Conservation (phyloP, 768 basidiomycete genomes). For the Phlegmacium glaucopus region DNA sequence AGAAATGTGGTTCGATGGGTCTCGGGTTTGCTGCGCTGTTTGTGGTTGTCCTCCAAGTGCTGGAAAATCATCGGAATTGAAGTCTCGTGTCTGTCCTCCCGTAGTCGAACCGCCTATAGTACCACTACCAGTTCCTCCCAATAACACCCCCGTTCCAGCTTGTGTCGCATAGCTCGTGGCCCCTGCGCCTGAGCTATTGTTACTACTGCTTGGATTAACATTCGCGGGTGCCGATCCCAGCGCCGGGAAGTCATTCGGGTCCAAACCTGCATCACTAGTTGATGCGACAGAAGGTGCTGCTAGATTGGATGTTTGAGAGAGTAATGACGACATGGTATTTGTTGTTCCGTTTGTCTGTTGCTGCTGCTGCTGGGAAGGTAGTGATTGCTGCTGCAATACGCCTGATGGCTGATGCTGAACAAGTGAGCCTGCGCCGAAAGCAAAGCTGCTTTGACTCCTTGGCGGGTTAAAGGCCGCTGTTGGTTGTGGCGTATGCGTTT, state of each 20-base stretch:
- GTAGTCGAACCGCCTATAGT: constrained; percentile 32
- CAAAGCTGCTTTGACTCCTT: constrained; percentile 60
- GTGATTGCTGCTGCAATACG: constrained; percentile 40
- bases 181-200: constrained; percentile 30
- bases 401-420: constrained; percentile 46
- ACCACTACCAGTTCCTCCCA: constrained; percentile 39
- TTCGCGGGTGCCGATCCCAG: constrained; percentile 62
- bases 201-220: constrained; percentile 36
- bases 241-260: constrained; percentile 87
- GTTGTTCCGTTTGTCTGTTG: constrained; percentile 53
- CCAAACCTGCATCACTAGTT: constrained; percentile 72
- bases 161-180: constrained; percentile 76
- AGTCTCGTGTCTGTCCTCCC: constrained; percentile 53
- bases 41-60: constrained; percentile 70
- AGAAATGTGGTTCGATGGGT: constrained; percentile 29
- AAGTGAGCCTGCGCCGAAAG: constrained; percentile 55
- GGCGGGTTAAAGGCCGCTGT: constrained; percentile 62
- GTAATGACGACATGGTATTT: constrained; percentile 51
- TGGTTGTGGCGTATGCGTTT: constrained; percentile 52
- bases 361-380: constrained; percentile 39
- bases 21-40: constrained; percentile 31
- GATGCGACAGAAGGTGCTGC: constrained; percentile 61
- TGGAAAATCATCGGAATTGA: constrained; percentile 89
- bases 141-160: constrained; percentile 61
- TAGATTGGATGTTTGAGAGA: constrained; percentile 48